Percentiles rank a stretch among this genome's conserved stretches.
Evolutionary conservation across 768 basidiomycete species (phyloP).

Genomic region (Amanita thiersii): DNA sequence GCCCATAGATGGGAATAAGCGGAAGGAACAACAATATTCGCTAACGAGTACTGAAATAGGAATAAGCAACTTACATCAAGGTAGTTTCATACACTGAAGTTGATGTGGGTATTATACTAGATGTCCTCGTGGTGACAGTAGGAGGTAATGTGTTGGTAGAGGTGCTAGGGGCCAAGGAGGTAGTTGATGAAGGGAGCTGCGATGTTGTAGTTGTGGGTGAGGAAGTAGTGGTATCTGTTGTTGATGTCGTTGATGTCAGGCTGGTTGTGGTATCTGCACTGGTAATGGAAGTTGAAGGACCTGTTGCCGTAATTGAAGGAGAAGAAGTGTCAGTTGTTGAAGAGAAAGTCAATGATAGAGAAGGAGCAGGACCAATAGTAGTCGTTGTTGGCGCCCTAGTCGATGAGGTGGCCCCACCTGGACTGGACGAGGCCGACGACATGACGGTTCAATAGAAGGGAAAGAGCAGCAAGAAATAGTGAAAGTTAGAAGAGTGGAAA

Average conservation of each 20-base stretch:
- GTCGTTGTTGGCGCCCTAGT: not conserved
- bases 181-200: no score
- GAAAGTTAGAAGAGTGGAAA: not conserved
- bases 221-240: not conserved
- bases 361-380: not conserved
- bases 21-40: not conserved
- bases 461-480: no score
- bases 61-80: not conserved
- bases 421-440: not conserved
- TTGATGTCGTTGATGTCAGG: not conserved
- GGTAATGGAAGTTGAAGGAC: not conserved
- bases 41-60: not conserved
- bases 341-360: not conserved
- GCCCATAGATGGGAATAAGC: not conserved
- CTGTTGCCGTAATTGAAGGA: not conserved
- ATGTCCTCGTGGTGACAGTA: not conserved
- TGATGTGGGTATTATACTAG: not conserved
- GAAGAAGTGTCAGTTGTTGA: not conserved
- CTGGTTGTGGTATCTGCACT: not conserved
- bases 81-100: not conserved
- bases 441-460: not conserved
- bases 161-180: no score
- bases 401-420: not conserved
- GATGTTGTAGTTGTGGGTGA: not conserved
- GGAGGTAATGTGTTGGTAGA: constrained; percentile 1